These are phyloP conservation scores for Phaeolepiota aurea DNA, from an alignment of 768 basidiomycete genomes.

Conservation along the genomic window DNA sequence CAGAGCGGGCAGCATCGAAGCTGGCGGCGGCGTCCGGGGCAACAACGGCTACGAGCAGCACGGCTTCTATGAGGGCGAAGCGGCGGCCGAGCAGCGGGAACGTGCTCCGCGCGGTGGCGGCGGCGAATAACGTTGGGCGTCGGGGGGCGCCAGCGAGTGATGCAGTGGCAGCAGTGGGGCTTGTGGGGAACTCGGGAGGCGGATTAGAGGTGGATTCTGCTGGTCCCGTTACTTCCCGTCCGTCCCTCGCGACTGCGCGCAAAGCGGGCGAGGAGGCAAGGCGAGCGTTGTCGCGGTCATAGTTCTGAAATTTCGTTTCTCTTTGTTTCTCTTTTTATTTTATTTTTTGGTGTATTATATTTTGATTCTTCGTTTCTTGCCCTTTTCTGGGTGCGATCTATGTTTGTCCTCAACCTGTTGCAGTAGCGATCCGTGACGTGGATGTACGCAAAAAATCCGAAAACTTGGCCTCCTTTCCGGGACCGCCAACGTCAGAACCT, in stretches of 20 bases:
- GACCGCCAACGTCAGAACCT: no score
- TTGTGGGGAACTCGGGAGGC: slow-evolving; percentile 5
- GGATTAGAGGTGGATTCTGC: no score
- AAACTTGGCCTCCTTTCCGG: no score
- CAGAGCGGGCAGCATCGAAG: slow-evolving; percentile 16
- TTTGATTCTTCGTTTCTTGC: no score
- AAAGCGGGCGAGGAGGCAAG: slow-evolving; percentile 45
- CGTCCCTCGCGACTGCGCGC: slow-evolving; percentile 36
- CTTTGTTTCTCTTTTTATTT: no score
- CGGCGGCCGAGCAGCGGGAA: slow-evolving; percentile 46
- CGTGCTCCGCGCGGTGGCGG: slow-evolving; percentile 52
- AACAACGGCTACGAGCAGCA: neutral
- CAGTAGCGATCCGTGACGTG: no score
- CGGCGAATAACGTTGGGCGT: slow-evolving; percentile 38
- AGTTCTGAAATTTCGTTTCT: neutral
- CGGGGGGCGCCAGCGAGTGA: slow-evolving; percentile 8
- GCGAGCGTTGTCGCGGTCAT: slow-evolving; percentile 26
- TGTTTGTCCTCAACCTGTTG: no score
- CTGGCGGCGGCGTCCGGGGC: slow-evolving; percentile 4
- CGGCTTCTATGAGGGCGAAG: slow-evolving; percentile 10
- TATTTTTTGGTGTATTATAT: no score
- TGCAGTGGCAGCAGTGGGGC: neutral
- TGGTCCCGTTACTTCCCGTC: slow-evolving; percentile 19
- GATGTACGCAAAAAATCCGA: no score
- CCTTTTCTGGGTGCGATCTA: no score